A percentile compares a stretch with the other conserved stretches of the same genome.
phyloP scores from a whole-genome alignment of 257 asterid species.

The Catharanthus roseus region DNA sequence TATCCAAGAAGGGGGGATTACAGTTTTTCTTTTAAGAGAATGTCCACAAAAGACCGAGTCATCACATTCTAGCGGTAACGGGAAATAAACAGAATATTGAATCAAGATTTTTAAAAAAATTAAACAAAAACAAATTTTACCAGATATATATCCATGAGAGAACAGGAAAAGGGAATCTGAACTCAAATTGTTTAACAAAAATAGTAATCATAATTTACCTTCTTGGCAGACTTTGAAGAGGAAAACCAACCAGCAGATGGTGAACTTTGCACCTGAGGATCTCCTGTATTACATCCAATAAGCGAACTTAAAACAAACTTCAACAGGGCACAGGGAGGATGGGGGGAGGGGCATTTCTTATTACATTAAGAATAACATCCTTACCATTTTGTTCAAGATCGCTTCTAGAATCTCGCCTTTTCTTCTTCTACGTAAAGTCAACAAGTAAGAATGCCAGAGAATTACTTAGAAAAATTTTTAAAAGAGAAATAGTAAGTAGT shows the following conservation, averaged over 20 bases:
- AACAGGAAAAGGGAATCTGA: too few species aligned
- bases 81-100: neutral
- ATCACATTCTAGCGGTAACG: neutral
- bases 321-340: neutral
- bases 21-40: too few species aligned
- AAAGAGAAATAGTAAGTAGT: constrained; percentile 8
- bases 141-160: too few species aligned
- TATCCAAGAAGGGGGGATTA: neutral
- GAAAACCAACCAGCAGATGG: constrained; percentile 90
- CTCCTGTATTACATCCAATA: constrained; percentile 42
- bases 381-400: constrained; percentile 67
- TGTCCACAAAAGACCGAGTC: neutral
- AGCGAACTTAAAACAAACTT: constrained; percentile 12
- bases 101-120: too few species aligned
- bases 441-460: constrained; percentile 8
- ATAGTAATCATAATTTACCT: constrained; percentile 35
- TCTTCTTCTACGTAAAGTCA: constrained; percentile 54
- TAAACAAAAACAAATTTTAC: too few species aligned
- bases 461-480: constrained; percentile 2
- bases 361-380: constrained; percentile 19
- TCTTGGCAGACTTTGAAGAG: constrained; percentile 78
- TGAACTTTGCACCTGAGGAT: constrained; percentile 51
- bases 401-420: constrained; percentile 38
- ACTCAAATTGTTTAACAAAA: neutral
- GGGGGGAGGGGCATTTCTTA: neutral